Evolutionary conservation across 352 stramenopile species (phyloP), one percentile per base, ranked within the genome.

Genomic region (Vaucheria bursata): DNA sequence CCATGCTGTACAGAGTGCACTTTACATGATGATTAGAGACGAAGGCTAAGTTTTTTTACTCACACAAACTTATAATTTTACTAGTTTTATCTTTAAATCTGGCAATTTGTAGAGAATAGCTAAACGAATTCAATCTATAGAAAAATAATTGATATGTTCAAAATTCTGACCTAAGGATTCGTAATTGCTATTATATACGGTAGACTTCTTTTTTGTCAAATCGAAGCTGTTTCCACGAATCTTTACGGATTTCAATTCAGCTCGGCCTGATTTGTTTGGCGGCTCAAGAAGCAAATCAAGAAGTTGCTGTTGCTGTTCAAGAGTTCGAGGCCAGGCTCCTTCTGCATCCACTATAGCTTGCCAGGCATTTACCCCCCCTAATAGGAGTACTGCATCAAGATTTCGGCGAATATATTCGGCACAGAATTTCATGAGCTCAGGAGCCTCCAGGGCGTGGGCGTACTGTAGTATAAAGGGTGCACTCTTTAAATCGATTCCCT

Each of bases 311-410:
- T 59, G 45, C 45, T 59, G 45, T 25, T 12, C 25, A 25, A 25
- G 12, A 25, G 45, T 59, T 12, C 45, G 45, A 12, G 45, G 45
- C 45, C 45, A 59, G 12, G 34, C 79, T 35, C 73, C 68, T 45
- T 69, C 68, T 39, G 75, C 70, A 38, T 84, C 74, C 29, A 84
- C 49, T 6, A 84, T 71, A 25, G 65, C 73, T 40, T 35, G 34
- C 5, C 49, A 69, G 12, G 59, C 69, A 25, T 53, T 71, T 5
- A 65, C 67, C 31, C 74, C 33, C 32, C 74, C 79, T 25, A 77
- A n/a, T 25, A 84, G 74, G 36, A 84, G 69, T 12, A 84, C 53
- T n/a, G 31, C 79, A 59, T 84, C 79, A 8, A 84, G 74, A 49
- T 84, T 84, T 34, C 33, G 52, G 12, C 52, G 34, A 0, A 82